Conservation (phyloP, 331 rosid genomes). For the Pyrus hybrid region DNA sequence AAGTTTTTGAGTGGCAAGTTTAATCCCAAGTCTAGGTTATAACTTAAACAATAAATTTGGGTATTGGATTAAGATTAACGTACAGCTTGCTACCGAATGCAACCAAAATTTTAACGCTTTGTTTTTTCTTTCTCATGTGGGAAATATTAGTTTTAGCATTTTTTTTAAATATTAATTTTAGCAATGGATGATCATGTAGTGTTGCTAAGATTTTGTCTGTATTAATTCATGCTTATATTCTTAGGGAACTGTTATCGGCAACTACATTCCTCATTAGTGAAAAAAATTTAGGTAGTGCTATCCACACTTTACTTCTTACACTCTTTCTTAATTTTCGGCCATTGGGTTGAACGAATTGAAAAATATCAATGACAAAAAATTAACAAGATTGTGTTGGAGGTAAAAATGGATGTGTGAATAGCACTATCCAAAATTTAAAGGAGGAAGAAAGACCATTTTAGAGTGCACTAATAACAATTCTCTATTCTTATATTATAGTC, state of each 20-base stretch:
- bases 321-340: no score
- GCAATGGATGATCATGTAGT: not conserved
- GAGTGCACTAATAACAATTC: not conserved
- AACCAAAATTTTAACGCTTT: not conserved
- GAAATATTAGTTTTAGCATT: not conserved
- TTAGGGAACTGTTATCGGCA: not conserved
- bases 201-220: not conserved
- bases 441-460: not conserved
- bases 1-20: not conserved
- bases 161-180: no score
- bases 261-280: not conserved
- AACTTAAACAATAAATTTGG: not conserved
- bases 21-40: not conserved
- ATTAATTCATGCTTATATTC: not conserved
- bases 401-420: no score
- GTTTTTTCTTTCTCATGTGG: not conserved
- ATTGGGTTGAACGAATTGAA: no score
- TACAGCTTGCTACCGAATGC: not conserved
- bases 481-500: no score
- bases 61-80: not conserved
- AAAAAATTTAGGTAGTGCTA: no score
- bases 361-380: no score
- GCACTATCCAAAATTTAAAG: not conserved
- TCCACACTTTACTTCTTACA: no score
- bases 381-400: no score